These are phyloP conservation scores for Pichia gijzeniarum DNA, from an alignment of 805 yeast genomes.

Conservation along the genomic window DNA sequence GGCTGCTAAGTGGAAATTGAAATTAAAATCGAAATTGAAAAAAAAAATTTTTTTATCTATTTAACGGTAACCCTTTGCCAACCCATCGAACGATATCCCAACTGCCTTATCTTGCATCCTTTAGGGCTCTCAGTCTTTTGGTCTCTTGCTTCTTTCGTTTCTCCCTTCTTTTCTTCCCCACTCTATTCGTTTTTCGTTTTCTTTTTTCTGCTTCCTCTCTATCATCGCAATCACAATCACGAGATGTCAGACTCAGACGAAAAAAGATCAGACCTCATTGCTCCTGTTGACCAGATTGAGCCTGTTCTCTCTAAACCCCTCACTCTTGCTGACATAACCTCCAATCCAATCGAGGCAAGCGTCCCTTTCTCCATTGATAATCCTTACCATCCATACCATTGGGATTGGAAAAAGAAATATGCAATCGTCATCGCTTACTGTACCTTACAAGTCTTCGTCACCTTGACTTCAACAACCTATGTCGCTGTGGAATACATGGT, in stretches of 20 bases:
- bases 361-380: slow-evolving; percentile 24
- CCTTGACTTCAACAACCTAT: slow-evolving; percentile 30
- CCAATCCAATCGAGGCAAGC: slow-evolving; percentile 27
- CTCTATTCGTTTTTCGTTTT: neutral
- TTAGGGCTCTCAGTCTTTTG: no score
- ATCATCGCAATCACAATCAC: neutral
- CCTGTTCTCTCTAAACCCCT: slow-evolving; percentile 19
- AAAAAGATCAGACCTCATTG: slow-evolving; percentile 13
- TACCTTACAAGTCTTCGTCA: slow-evolving; percentile 27
- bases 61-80: no score
- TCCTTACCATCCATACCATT: slow-evolving; percentile 30
- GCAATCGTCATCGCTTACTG: slow-evolving; percentile 24
- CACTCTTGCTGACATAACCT: slow-evolving; percentile 20
- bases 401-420: slow-evolving; percentile 25
- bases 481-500: slow-evolving; percentile 28
- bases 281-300: slow-evolving; percentile 9
- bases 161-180: no score
- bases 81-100: no score
- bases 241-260: slow-evolving; percentile 8
- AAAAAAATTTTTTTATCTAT: no score
- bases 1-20: no score
- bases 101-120: no score
- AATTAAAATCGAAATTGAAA: no score
- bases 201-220: neutral
- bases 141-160: no score